Percentiles rank a stretch among this genome's conserved stretches.
Evolutionary conservation across 2,329 filamentous ascomycete genomes (phyloP).

Genomic region (Penicillium sp.): DNA sequence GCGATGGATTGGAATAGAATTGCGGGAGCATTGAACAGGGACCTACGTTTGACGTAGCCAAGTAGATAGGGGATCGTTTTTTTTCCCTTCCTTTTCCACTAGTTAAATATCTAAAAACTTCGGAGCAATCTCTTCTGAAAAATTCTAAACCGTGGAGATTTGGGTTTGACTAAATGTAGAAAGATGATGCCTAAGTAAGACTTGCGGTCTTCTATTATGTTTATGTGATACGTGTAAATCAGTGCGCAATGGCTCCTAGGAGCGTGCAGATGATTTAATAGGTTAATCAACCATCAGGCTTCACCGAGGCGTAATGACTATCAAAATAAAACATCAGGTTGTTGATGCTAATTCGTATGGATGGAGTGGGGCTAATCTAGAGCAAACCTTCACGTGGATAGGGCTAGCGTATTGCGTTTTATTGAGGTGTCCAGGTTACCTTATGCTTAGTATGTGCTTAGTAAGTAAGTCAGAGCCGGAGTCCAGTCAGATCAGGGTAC

Average conservation of each 20-base stretch:
- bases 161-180: background rate
- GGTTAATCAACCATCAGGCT: background rate
- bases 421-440: background rate
- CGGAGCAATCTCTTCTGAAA: background rate
- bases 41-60: too few relatives aligned
- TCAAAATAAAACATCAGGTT: background rate
- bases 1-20: background rate
- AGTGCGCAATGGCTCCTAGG: background rate
- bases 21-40: background rate
- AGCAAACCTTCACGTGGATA: background rate
- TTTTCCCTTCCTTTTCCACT: too few relatives aligned
- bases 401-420: background rate
- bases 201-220: too few relatives aligned
- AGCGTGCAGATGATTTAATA: background rate
- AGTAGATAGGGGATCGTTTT: too few relatives aligned
- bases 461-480: background rate
- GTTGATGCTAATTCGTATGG: background rate
- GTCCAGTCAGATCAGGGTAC: background rate
- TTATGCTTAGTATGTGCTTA: background rate
- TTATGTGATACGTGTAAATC: too few relatives aligned
- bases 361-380: conserved; percentile 1
- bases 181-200: background rate
- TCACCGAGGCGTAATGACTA: background rate
- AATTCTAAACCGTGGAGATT: background rate
- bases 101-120: background rate